Evolutionary conservation across 2,329 filamentous ascomycete genomes (phyloP).

Genomic region (Diplodia mutila): DNA sequence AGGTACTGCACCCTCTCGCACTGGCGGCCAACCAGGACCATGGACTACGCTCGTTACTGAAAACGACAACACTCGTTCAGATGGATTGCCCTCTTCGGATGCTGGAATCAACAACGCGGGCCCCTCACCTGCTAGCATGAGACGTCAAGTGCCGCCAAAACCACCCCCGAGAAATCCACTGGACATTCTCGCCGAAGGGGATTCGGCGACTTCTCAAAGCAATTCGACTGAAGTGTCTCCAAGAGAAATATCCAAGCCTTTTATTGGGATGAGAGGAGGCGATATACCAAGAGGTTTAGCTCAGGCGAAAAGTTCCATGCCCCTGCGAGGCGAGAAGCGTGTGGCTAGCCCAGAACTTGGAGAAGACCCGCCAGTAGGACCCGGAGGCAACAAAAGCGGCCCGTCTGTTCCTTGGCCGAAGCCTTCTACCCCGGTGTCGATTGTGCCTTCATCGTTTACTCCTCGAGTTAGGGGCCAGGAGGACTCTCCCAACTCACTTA

Average conservation of each 20-base stretch:
- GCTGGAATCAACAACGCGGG: constrained; percentile 16
- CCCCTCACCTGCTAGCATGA: constrained; percentile 13
- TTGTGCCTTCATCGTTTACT: neutral
- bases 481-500: neutral
- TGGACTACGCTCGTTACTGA: neutral
- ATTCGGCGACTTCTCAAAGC: neutral
- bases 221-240: neutral
- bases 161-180: neutral
- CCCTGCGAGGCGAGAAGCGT: neutral
- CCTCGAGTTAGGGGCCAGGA: neutral
- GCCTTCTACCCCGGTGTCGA: neutral
- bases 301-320: neutral
- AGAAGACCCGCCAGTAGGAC: neutral
- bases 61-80: neutral
- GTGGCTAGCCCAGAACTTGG: neutral
- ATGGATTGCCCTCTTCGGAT: neutral
- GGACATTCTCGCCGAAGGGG: no score
- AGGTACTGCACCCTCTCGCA: neutral
- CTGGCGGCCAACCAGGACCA: neutral
- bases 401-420: neutral
- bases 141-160: neutral
- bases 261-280: neutral
- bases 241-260: neutral
- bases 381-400: neutral
- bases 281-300: neutral